Evolutionary conservation across 2,329 filamentous ascomycete genomes (phyloP).

Genomic region (Trichophyton simii): DNA sequence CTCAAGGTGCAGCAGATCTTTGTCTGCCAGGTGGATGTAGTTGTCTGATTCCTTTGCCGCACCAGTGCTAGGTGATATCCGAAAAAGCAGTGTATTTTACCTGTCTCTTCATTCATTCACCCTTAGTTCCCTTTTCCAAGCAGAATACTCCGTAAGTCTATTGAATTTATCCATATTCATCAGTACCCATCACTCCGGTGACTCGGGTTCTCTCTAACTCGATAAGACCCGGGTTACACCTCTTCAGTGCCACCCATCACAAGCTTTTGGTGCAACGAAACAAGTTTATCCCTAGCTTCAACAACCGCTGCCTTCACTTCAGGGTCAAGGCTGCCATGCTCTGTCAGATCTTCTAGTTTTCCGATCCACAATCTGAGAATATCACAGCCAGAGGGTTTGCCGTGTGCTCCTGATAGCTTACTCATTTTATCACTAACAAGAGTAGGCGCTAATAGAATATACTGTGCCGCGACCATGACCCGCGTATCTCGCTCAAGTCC

Average conservation of each 20-base stretch:
- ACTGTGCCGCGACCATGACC: constrained; percentile 6
- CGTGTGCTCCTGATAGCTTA: background rate
- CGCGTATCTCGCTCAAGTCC: background rate
- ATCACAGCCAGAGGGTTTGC: background rate
- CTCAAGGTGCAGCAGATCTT: no score
- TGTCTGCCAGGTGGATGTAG: no score
- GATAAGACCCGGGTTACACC: background rate
- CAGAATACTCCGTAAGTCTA: no score
- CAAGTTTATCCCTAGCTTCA: background rate
- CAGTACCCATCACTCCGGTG: no score
- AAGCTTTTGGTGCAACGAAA: background rate
- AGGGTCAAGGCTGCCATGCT: background rate
- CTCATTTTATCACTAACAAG: background rate
- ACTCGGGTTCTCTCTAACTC: no score
- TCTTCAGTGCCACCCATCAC: background rate
- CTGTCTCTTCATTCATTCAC: no score
- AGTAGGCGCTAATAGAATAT: background rate
- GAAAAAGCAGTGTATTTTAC: no score
- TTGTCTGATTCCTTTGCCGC: no score
- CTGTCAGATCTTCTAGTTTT: background rate
- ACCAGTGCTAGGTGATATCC: no score
- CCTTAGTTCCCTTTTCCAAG: no score
- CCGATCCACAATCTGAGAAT: background rate
- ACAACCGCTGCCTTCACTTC: background rate
- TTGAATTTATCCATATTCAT: no score